These are phyloP conservation scores for Pyrenochaeta sp. DNA, from an alignment of 2,329 filamentous ascomycete genomes.

Conservation along the genomic window DNA sequence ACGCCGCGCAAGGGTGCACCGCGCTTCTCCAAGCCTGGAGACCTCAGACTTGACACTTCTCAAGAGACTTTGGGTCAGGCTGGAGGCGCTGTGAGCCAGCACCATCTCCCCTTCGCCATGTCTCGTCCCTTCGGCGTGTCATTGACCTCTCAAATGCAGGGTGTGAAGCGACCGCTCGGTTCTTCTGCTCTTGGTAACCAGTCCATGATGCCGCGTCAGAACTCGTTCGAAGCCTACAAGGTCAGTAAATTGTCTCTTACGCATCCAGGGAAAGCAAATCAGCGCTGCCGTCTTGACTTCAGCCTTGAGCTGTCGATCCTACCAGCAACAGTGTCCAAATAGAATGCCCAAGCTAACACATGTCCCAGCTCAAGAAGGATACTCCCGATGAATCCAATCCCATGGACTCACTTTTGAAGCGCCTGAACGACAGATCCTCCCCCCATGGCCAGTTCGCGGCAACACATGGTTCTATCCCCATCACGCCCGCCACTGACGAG, in stretches of 20 bases:
- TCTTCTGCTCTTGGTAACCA: slow-evolving; percentile 47
- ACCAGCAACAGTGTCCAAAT: no score
- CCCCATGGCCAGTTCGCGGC: slow-evolving; percentile 63
- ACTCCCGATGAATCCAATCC: slow-evolving; percentile 35
- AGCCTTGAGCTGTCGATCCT: no score
- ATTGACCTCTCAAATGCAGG: slow-evolving; percentile 48
- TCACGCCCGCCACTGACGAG: slow-evolving; percentile 67
- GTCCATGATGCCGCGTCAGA: slow-evolving; percentile 24
- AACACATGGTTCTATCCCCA: slow-evolving; percentile 66
- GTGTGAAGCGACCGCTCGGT: slow-evolving; percentile 49
- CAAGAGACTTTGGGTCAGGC: slow-evolving; percentile 43
- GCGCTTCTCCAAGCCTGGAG: slow-evolving; percentile 39
- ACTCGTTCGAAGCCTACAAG: slow-evolving; percentile 38
- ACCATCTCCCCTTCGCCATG: slow-evolving; percentile 25
- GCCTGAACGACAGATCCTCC: slow-evolving; percentile 66
- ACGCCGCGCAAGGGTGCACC: slow-evolving; percentile 48
- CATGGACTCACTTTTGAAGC: slow-evolving; percentile 73
- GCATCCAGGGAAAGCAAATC: not conserved
- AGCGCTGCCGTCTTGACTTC: no score
- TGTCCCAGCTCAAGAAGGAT: slow-evolving; percentile 58
- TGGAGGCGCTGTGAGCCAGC: slow-evolving; percentile 40
- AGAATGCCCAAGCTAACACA: slow-evolving; percentile 40
- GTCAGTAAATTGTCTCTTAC: no score
- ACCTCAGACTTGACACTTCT: slow-evolving; percentile 44
- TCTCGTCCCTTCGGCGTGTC: slow-evolving; percentile 29